Evolutionary conservation across 2,329 filamentous ascomycete species (phyloP).

Genomic region (Aureobasidium sp.): DNA sequence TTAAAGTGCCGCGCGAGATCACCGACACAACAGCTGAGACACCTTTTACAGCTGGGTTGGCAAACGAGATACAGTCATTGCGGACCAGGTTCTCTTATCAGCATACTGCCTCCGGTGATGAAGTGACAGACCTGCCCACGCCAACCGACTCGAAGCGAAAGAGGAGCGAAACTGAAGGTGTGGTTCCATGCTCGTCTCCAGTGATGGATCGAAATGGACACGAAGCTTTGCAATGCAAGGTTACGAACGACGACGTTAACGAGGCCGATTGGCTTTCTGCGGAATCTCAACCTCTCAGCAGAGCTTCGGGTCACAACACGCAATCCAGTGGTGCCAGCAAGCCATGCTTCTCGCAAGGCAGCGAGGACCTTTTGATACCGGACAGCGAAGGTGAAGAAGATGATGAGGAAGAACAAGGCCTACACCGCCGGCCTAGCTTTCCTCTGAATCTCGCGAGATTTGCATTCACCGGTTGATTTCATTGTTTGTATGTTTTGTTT

Average conservation of each 20-base stretch:
- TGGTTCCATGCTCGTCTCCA: not conserved
- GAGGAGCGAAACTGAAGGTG: not conserved
- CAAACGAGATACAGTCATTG: conserved; percentile 24
- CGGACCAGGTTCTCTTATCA: conserved; percentile 15
- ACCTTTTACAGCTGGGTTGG: conserved; percentile 14
- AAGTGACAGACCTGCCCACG: not conserved
- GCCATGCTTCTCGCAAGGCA: conserved; percentile 27
- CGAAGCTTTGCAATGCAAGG: not conserved
- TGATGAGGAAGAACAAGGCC: conserved; percentile 17
- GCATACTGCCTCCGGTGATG: conserved; percentile 20
- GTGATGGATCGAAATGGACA: not conserved
- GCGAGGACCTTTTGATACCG: conserved; percentile 39
- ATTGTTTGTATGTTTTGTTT: not conserved
- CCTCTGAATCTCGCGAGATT: conserved; percentile 32
- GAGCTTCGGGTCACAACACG: conserved; percentile 14
- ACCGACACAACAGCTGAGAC: conserved; percentile 14
- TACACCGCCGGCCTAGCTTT: conserved; percentile 21
- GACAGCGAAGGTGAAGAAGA: conserved; percentile 35
- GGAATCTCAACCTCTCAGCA: conserved; percentile 18
- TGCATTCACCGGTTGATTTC: conserved; percentile 23
- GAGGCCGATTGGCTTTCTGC: conserved; percentile 21
- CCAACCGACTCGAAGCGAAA: not conserved
- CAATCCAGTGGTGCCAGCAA: conserved; percentile 3
- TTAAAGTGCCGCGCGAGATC: conserved; percentile 16
- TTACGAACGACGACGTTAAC: conserved; percentile 15